Conservation (phyloP, 2,329 filamentous ascomycete genomes). For the Incumbomyces delicatus region DNA sequence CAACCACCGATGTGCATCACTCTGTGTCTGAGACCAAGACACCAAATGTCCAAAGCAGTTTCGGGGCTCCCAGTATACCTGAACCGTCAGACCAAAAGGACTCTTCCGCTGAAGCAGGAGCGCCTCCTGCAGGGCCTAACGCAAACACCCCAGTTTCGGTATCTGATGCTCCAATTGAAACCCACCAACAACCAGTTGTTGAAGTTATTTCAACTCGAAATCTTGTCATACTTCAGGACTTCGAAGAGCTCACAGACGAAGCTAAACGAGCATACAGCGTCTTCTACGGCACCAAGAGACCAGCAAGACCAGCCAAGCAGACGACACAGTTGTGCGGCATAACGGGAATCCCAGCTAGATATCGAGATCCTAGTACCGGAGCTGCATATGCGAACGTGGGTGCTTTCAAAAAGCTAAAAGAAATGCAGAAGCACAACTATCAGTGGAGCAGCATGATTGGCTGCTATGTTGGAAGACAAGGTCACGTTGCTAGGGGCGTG, state of each 20-base stretch:
- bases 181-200: slow-evolving; percentile 17
- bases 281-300: slow-evolving; percentile 45
- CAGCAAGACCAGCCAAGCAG: slow-evolving; percentile 39
- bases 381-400: slow-evolving; percentile 69
- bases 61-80: no score
- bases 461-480: slow-evolving; percentile 64
- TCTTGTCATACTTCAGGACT: slow-evolving; percentile 49
- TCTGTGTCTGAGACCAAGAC: no score
- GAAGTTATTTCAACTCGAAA: slow-evolving; percentile 47
- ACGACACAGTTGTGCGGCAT: slow-evolving; percentile 60
- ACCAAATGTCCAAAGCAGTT: no score
- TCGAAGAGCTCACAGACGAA: slow-evolving; percentile 46
- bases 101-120: no score
- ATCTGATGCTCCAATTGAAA: no score
- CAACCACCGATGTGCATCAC: no score
- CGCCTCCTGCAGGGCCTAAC: no score
- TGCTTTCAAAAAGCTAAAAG: slow-evolving; percentile 55
- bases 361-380: slow-evolving; percentile 74
- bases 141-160: no score
- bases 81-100: no score
- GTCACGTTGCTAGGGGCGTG: slow-evolving; percentile 56
- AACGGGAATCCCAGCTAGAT: slow-evolving; percentile 70
- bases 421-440: slow-evolving; percentile 72
- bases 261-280: slow-evolving; percentile 43
- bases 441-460: slow-evolving; percentile 74